A percentile compares a stretch with the other conserved stretches of the same genome.
phyloP scores from a whole-genome alignment of 192 early-diverging fungal genomes.

The Entomortierella parvispora region DNA sequence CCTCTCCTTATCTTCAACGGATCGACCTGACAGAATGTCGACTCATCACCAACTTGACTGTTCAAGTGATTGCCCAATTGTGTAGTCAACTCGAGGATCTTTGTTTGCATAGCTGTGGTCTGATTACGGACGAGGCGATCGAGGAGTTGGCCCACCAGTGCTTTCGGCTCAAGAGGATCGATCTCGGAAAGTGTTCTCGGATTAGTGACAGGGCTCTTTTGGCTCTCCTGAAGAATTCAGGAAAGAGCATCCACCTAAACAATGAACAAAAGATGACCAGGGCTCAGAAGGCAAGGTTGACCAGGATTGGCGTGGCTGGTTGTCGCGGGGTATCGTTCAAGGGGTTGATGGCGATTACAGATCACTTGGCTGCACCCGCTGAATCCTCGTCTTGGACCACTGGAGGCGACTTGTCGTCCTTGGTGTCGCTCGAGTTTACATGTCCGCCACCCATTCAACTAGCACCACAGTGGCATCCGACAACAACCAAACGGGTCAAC shows the following conservation, averaged over 20 bases:
- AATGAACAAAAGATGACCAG: background rate
- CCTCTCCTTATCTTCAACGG: conserved; percentile 33
- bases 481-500: conserved; percentile 2
- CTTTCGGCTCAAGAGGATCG: conserved; percentile 14
- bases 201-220: conserved; percentile 14
- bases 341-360: conserved; percentile 17
- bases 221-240: conserved; percentile 22
- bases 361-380: background rate
- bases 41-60: conserved; percentile 26
- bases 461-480: background rate
- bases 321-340: conserved; percentile 25
- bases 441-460: conserved; percentile 18
- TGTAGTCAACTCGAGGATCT: conserved; percentile 35
- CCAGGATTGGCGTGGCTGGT: conserved; percentile 23
- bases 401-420: background rate
- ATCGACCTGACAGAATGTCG: conserved; percentile 42
- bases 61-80: conserved; percentile 33
- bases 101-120: conserved; percentile 26
- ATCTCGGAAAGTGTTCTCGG: conserved; percentile 23
- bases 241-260: background rate
- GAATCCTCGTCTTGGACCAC: background rate
- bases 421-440: conserved; percentile 29
- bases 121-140: conserved; percentile 35
- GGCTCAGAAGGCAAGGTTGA: conserved; percentile 20
- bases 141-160: conserved; percentile 26